These are phyloP conservation scores for Sporobolomyces roseus DNA, from an alignment of 768 basidiomycete genomes.

Conservation along the genomic window DNA sequence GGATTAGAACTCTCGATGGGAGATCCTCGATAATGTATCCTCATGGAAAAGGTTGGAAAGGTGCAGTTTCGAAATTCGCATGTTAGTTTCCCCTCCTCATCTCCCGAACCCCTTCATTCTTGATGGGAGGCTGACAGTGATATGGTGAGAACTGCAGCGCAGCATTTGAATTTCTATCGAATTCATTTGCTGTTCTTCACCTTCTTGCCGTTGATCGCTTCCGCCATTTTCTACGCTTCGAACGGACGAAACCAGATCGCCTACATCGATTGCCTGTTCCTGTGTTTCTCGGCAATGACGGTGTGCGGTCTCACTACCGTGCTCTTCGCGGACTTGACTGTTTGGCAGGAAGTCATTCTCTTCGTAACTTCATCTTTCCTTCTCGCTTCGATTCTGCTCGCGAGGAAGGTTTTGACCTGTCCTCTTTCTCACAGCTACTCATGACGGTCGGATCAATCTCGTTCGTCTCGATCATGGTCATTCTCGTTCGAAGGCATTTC, in stretches of 20 bases:
- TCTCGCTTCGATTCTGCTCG: too few relatives aligned
- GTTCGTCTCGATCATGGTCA: slow-evolving; percentile 16
- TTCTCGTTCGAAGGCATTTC: slow-evolving; percentile 21
- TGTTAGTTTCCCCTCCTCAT: background rate
- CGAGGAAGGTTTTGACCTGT: too few relatives aligned
- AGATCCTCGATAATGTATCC: slow-evolving; percentile 4
- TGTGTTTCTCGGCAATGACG: slow-evolving; percentile 62
- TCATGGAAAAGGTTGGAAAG: slow-evolving; percentile 9
- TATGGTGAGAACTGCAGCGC: background rate
- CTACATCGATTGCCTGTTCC: slow-evolving; percentile 75
- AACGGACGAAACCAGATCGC: slow-evolving; percentile 65
- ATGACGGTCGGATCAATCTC: slow-evolving; percentile 7
- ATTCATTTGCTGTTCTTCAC: slow-evolving; percentile 51
- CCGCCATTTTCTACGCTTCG: slow-evolving; percentile 74
- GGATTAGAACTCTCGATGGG: too few relatives aligned
- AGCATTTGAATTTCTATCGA: slow-evolving; percentile 63
- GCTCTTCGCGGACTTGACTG: slow-evolving; percentile 44
- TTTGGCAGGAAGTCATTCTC: slow-evolving; percentile 48
- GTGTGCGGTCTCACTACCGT: slow-evolving; percentile 55
- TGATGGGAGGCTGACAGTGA: too few relatives aligned
- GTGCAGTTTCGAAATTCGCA: background rate
- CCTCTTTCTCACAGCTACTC: slow-evolving; percentile 5
- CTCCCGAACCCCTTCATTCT: background rate
- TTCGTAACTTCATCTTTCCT: slow-evolving; percentile 52
- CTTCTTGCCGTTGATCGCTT: slow-evolving; percentile 71